phyloP scores from a whole-genome alignment of 2,329 filamentous ascomycete species.

The Monosporascus sp. region DNA sequence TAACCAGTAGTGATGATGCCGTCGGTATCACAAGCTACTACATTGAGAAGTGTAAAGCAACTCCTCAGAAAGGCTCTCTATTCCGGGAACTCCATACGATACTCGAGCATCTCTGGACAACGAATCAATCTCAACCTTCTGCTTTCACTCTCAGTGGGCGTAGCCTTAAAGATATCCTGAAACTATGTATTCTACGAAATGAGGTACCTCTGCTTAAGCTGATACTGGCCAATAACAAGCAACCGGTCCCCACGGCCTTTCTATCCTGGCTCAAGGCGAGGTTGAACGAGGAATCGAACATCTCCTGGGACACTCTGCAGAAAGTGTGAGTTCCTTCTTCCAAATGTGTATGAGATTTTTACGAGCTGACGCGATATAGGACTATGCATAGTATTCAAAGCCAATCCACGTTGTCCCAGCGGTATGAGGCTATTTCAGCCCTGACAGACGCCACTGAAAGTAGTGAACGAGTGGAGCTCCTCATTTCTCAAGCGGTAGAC shows the following conservation, averaged over 20 bases:
- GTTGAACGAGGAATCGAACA: slow-evolving; percentile 1
- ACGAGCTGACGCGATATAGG: slow-evolving; percentile 5
- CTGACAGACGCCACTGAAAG: slow-evolving; percentile 6
- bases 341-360: neutral
- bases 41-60: neutral
- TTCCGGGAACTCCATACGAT: slow-evolving; percentile 2
- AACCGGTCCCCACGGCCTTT: slow-evolving; percentile 1
- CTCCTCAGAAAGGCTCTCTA: neutral
- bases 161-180: slow-evolving; percentile 1
- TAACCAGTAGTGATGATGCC: neutral
- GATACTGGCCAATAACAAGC: neutral
- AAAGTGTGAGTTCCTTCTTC: slow-evolving; percentile 2
- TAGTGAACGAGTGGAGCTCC: slow-evolving; percentile 1
- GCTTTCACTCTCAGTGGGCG: neutral
- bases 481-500: slow-evolving; percentile 2
- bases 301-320: slow-evolving; percentile 1
- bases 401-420: slow-evolving; percentile 1
- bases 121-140: neutral
- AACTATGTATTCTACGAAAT: neutral
- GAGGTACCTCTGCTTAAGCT: slow-evolving; percentile 2
- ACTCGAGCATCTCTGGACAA: neutral
- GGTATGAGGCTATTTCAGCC: slow-evolving; percentile 6
- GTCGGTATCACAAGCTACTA: slow-evolving; percentile 1
- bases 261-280: slow-evolving; percentile 5
- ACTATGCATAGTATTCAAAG: slow-evolving; percentile 1